Conservation (phyloP, 2,329 filamentous ascomycete genomes). For the Diaporthe citrichinensis region DNA sequence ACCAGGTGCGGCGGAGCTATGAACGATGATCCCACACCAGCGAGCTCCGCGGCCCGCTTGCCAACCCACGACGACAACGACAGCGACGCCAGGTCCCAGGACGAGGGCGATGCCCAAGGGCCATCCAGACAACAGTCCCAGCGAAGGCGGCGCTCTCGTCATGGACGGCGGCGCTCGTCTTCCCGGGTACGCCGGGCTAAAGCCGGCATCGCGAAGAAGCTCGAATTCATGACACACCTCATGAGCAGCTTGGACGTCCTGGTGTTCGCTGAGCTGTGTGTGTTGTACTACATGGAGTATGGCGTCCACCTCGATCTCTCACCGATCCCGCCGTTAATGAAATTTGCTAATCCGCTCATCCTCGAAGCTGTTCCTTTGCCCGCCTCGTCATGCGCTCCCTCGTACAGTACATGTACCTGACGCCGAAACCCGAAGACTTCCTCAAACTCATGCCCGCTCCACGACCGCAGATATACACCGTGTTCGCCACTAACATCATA, state of each 20-base stretch:
- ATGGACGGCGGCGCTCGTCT: constrained; percentile 39
- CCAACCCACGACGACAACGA: constrained; percentile 40
- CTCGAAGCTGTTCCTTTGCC: constrained; percentile 73
- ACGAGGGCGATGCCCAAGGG: constrained; percentile 22
- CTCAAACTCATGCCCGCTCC: constrained; percentile 69
- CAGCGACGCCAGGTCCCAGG: constrained; percentile 30
- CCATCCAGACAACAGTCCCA: constrained; percentile 32
- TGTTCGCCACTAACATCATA: constrained; percentile 70
- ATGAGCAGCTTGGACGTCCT: constrained; percentile 73
- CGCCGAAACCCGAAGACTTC: constrained; percentile 71
- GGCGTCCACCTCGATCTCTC: not conserved
- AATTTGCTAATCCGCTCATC: constrained; percentile 37
- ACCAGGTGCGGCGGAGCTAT: constrained; percentile 59
- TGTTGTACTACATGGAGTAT: constrained; percentile 80
- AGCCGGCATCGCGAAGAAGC: constrained; percentile 65
- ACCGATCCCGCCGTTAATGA: constrained; percentile 33
- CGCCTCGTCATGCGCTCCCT: constrained; percentile 71
- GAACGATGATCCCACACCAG: constrained; percentile 59
- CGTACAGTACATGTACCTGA: constrained; percentile 74
- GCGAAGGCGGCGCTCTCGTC: constrained; percentile 22
- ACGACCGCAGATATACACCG: constrained; percentile 69
- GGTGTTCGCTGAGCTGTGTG: constrained; percentile 75
- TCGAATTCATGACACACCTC: constrained; percentile 72
- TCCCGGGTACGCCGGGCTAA: constrained; percentile 45
- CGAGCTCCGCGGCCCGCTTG: constrained; percentile 56